phyloP scores from a whole-genome alignment of 78 protist species.

The Planoprotostelium fungivorum region DNA sequence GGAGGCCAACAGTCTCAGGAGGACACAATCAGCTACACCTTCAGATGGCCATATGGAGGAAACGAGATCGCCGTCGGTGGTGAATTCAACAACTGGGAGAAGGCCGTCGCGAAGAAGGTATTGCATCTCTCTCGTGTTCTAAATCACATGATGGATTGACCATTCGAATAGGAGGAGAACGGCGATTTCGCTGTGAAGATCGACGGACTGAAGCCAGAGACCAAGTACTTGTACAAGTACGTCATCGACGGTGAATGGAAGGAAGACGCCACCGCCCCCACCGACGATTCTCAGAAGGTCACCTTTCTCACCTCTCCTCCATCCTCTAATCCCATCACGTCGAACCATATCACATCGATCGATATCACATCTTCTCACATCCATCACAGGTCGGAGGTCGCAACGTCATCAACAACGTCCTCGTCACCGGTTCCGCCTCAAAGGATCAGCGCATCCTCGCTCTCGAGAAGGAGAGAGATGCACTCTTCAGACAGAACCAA shows the following conservation, averaged over 20 bases:
- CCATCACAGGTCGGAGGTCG: neutral
- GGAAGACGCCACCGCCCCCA: neutral
- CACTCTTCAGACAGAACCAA: neutral
- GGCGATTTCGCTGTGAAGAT: neutral
- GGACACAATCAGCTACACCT: neutral
- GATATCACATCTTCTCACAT: too few species aligned
- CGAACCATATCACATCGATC: neutral
- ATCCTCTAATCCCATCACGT: neutral
- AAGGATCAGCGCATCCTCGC: neutral
- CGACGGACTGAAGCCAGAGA: neutral
- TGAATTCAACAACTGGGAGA: neutral
- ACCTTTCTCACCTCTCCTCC: neutral
- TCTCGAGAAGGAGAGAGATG: neutral
- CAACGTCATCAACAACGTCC: neutral
- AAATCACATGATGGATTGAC: too few species aligned
- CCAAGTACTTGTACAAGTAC: neutral
- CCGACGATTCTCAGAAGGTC: neutral
- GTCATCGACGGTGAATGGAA: neutral
- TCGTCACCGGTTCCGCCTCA: neutral
- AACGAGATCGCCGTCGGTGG: neutral
- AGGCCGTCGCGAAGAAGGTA: neutral
- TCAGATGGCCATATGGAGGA: neutral
- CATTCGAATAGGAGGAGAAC: neutral
- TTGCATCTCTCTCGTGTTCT: too few species aligned
- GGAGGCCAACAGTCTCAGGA: neutral